Evolutionary conservation across 371 early-diverging fungal species (phyloP), one percentile per base, ranked within the genome.

Genomic region (Batkoa obscura): DNA sequence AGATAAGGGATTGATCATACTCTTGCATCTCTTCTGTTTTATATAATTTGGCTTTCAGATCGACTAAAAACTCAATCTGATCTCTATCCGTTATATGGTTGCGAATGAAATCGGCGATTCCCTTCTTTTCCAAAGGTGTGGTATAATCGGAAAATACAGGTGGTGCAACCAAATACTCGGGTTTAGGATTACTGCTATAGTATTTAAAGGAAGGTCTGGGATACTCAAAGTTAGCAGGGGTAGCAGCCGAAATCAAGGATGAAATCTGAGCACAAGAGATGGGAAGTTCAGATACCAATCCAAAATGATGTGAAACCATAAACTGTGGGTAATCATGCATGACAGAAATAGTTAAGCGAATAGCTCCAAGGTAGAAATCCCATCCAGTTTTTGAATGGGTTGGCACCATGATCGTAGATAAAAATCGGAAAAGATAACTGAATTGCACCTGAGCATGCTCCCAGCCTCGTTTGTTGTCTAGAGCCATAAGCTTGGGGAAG

Each of bases 321-420:
- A 96, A 98, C 65, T 94, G 94, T 10, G 97, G 98, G 70, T 89
- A 94, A 67, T 98, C 98, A 67, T 94, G 97, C 52, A 95, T 69
- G n/a, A 96, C 62, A 3, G 95, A 88, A 31, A 96, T 69, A 35
- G 95, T 62, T 15, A 96, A 79, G n/a, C 95, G 77, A 12, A 96
- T 70, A 0, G 87, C 83, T 13, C 92, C 95, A 52, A 79, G 76
- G 71, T 98, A 96, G 36, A 96, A 72, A 55, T 83, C 62, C 43
- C 90, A 82, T 8, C 83, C 80, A 3, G 91, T 78, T 34, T 84
- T 84, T 43, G 73, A 68, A 60, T 83, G 81, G 4, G 73, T 73
- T 8, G 69, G 65, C n/a, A 70, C 68, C 58, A 94, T 66, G 63
- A 87, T 88, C 31, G 95, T 97, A 13, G 72, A 78, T 57, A 94